Base-by-base conservation (phyloP, 2,329 filamentous ascomycete species). In the Sporothrix humicola region DNA sequence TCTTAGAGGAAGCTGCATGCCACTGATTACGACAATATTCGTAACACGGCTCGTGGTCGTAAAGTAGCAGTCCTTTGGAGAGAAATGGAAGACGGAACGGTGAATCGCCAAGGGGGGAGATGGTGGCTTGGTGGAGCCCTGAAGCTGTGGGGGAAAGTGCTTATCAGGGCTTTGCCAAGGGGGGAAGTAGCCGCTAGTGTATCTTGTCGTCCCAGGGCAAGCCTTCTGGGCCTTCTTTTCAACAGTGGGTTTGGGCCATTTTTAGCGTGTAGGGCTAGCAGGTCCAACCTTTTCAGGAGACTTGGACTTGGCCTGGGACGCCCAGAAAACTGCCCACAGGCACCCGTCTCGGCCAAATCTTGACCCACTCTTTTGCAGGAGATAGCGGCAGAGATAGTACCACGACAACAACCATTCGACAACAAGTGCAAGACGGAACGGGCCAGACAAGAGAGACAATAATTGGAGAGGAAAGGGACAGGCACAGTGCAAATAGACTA, bases 41-140 rank as follows among this genome's bases (percentile, higher is more conserved):
- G 46, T n/a, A 68, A 20, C 65, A 68, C 23, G 65, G 65, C 65
- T 68, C 65, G 65, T 68, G 65, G 65, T 68, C 44, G 63, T 31
- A 20, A 52, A 15, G 63, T 37, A 6, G 23, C 7, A 37, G 23
- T 50, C 52, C 15, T 56, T 56, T 56, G 20, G 8, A 23, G 20
- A 37, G 31, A 37, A 37, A 37, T 31, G 31, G 31, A 37, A 37
- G 31, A 37, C 46, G 58, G 37, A 37, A n/a, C 2, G 31, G 58
- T 59, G 26, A 17, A 46, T 63, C 37, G 37, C 59, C 59, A 46
- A 46, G 26, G 31, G 31, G 31, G 20, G 59, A 44, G 37, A 46
- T 63, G 59, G 31, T 23, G 31, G 37, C 8, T 17, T 50, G 23
- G 12, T 17, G n/a, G 63, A 44, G 31, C 31, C 31, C 31, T 37